A percentile compares a stretch with the other conserved stretches of the same genome.
Evolutionary conservation across 371 early-diverging fungal genomes (phyloP).

Genomic region (Basidiobolus meristosporus): DNA sequence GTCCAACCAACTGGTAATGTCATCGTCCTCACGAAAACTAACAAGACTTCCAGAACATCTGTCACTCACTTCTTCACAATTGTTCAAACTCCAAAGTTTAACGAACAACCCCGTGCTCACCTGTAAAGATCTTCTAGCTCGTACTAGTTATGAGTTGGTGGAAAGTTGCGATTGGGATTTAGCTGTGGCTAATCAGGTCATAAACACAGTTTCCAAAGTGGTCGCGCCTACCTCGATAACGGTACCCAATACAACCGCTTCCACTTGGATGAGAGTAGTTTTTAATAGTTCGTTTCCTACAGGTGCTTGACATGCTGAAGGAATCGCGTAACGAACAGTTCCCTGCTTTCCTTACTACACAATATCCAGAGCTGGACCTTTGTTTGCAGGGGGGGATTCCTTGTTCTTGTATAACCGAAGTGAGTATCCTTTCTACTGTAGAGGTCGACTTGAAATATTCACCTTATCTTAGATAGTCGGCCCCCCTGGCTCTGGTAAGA

Average conservation of each 20-base stretch:
- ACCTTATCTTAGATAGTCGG: slow-evolving; percentile 1
- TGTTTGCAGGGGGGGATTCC: slow-evolving; percentile 4
- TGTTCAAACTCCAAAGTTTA: too few relatives aligned
- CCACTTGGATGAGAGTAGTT: neutral
- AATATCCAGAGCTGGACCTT: slow-evolving; percentile 2
- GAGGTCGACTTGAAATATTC: neutral
- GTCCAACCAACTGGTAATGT: too few relatives aligned
- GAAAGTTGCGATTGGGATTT: slow-evolving; percentile 3
- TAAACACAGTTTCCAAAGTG: slow-evolving; percentile 1
- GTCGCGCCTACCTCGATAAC: slow-evolving; percentile 2
- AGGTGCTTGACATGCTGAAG: neutral
- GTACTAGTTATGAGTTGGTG: slow-evolving; percentile 1
- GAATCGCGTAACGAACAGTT: neutral
- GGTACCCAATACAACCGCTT: neutral
- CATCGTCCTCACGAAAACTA: too few relatives aligned
- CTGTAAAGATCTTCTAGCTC: slow-evolving; percentile 1
- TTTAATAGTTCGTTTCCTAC: neutral
- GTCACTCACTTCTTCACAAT: too few relatives aligned
- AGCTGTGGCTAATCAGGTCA: neutral
- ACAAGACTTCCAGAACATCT: too few relatives aligned
- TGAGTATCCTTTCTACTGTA: neutral
- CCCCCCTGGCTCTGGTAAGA: slow-evolving; percentile 3
- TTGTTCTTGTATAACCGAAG: slow-evolving; percentile 4
- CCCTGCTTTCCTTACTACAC: slow-evolving; percentile 2
- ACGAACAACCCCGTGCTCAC: slow-evolving; percentile 3